Base-by-base conservation (phyloP, 805 yeast genomes). In the Saturnispora bothae region DNA sequence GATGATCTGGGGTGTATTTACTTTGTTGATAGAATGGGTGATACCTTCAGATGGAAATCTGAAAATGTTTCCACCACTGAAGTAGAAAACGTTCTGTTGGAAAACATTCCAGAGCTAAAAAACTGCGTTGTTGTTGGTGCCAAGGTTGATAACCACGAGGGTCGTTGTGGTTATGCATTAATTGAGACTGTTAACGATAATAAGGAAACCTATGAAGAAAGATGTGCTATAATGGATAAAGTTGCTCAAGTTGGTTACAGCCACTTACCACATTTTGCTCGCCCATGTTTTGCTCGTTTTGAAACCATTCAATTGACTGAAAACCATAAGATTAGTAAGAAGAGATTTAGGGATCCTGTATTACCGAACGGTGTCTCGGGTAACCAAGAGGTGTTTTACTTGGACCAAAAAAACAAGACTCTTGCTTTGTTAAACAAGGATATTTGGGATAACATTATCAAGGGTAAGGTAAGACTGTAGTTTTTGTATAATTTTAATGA, bases 11-110 rank as follows among this genome's bases (percentile, higher is more conserved):
- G 84, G 1, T 61, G 78, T 46, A 68, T 81, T 55, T 84, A 80
- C 59, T 88, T 88, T 58, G 84, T 86, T 32, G 97, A 88, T 64
- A 68, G 97, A 52, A 61, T 89, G 52, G 97, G 97, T 30, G 97
- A 88, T 54, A 89, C 96, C 0, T 88, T 83, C 64, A 69, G 97
- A 49, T 88, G 97, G 97, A 89, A 85, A 62, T 81, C 94, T 2
- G 97, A 88, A 61, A 88, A 88, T 57, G 96, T 89, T 9, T 77
- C 92, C 14, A 86, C 96, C 12, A 78, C 88, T 25, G 96, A 88
- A 61, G 96, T 88, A 28, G 96, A 89, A 54, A 82, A 79, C 52
- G 78, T 76, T 53, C 59, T 83, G 21, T 67, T 71, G 59, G 54
- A 63, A 35, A 38, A 31, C 21, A 18, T 44, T 10, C 55, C 63